Percentiles rank a stretch among this genome's conserved stretches.
Evolutionary conservation across 2,329 filamentous ascomycete species (phyloP).

Genomic region (Talaromyces albobiverticillius): DNA sequence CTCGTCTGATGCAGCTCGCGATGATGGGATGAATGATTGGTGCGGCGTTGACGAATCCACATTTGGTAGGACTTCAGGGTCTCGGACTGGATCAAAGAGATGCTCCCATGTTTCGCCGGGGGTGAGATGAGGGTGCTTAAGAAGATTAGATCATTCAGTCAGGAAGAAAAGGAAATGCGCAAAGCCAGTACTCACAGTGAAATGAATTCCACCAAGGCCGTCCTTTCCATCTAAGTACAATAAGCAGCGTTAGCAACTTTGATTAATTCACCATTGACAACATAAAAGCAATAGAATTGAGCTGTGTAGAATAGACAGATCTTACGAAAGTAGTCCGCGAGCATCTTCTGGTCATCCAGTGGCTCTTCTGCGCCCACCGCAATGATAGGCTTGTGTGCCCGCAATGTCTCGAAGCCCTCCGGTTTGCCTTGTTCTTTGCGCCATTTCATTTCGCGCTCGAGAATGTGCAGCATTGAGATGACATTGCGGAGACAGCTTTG

Average conservation of each 20-base stretch:
- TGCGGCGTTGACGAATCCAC: constrained; percentile 24
- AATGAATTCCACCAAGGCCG: constrained; percentile 72
- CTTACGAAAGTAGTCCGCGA: constrained; percentile 85
- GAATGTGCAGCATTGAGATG: constrained; percentile 84
- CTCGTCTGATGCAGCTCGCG: constrained; percentile 71
- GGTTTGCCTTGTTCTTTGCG: constrained; percentile 64
- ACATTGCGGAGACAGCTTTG: constrained; percentile 79
- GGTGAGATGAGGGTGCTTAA: constrained; percentile 67
- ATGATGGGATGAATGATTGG: constrained; percentile 71
- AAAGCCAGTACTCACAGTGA: constrained; percentile 33
- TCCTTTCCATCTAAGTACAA: constrained; percentile 64
- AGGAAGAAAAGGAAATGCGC: background rate
- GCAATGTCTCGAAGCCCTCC: constrained; percentile 71
- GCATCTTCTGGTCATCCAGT: constrained; percentile 75
- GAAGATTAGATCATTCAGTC: constrained; percentile 18
- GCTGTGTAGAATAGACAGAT: too few relatives aligned
- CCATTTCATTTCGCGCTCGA: constrained; percentile 87
- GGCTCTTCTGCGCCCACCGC: constrained; percentile 85
- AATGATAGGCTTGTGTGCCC: constrained; percentile 72
- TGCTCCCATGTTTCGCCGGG: constrained; percentile 72
- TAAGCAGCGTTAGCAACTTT: background rate
- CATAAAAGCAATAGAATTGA: background rate
- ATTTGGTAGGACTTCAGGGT: constrained; percentile 18
- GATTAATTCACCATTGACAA: background rate
- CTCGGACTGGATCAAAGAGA: constrained; percentile 56